phyloP scores from a whole-genome alignment of 495 filamentous ascomycete species.

The Xylaria curta region DNA sequence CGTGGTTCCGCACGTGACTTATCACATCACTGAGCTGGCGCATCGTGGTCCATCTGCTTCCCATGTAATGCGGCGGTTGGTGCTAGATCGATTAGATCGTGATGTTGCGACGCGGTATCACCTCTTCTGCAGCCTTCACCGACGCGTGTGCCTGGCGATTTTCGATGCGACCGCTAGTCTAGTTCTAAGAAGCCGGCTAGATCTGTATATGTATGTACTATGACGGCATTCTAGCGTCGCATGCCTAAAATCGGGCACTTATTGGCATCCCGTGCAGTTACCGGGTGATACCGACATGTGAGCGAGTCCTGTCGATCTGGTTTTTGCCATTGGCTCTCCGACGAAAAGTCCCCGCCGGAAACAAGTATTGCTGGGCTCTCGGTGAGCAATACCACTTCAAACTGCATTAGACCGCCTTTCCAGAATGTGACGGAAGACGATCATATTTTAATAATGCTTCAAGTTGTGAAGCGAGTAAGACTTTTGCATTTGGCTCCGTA shows the following conservation, averaged over 20 bases:
- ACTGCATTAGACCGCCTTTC: not conserved
- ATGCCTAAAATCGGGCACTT: not conserved
- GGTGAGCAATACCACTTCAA: not conserved
- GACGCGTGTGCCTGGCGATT: not conserved
- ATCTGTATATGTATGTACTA: slow-evolving; percentile 13
- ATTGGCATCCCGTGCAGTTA: slow-evolving; percentile 1
- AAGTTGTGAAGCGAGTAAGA: not conserved
- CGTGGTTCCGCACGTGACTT: not conserved
- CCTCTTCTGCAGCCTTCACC: not conserved
- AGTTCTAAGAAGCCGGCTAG: not conserved
- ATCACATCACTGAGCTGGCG: not conserved
- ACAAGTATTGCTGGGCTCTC: not conserved
- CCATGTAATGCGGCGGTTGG: not conserved
- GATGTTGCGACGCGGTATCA: not conserved
- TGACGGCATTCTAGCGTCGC: slow-evolving; percentile 16
- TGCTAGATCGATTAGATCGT: not conserved
- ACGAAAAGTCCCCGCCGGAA: not conserved
- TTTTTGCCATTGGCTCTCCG: not conserved
- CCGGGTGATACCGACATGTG: not conserved
- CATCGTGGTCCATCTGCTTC: not conserved
- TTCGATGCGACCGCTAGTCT: slow-evolving; percentile 1
- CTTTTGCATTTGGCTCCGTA: not conserved
- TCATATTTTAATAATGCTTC: not conserved
- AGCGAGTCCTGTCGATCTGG: slow-evolving; percentile 5
- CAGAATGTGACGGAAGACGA: not conserved